Percentiles rank a stretch among this genome's conserved stretches.
Evolutionary conservation across 768 basidiomycete genomes (phyloP).

Genomic region (Cantharellus anzutake): DNA sequence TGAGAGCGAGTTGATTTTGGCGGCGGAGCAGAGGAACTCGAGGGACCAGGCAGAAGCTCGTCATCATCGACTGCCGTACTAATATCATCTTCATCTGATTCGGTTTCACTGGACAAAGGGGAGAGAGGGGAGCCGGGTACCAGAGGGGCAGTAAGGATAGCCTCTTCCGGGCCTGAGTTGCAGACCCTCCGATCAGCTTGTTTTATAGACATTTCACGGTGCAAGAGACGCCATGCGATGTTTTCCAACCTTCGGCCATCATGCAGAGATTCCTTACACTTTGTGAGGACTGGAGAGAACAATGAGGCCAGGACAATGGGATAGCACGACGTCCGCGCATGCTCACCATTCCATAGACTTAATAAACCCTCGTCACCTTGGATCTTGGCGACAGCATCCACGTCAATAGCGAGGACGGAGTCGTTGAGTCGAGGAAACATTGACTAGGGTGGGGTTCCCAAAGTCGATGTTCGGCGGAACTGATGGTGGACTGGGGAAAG

Average conservation of each 20-base stretch:
- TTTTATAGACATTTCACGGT: conserved; percentile 32
- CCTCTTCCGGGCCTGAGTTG: background rate
- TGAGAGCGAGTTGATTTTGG: background rate
- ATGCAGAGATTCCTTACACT: conserved; percentile 59
- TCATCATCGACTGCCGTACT: background rate
- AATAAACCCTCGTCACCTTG: conserved; percentile 48
- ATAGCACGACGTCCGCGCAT: background rate
- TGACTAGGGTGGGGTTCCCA: background rate
- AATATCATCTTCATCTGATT: background rate
- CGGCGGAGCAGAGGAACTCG: background rate
- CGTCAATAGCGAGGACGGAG: conserved; percentile 46
- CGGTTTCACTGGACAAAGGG: background rate
- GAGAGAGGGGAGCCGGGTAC: background rate
- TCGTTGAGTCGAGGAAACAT: background rate
- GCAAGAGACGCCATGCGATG: conserved; percentile 74
- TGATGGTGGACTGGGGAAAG: background rate
- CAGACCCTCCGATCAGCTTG: background rate
- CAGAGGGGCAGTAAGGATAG: background rate
- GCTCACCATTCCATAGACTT: conserved; percentile 49
- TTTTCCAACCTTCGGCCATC: conserved; percentile 76
- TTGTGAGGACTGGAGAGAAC: conserved; percentile 46
- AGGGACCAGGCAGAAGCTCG: background rate
- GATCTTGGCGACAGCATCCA: conserved; percentile 46
- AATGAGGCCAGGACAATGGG: conserved; percentile 1
- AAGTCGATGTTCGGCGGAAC: background rate